Conservation (phyloP, 2,329 filamentous ascomycete species). For the Fusarium brachygibbosum region DNA sequence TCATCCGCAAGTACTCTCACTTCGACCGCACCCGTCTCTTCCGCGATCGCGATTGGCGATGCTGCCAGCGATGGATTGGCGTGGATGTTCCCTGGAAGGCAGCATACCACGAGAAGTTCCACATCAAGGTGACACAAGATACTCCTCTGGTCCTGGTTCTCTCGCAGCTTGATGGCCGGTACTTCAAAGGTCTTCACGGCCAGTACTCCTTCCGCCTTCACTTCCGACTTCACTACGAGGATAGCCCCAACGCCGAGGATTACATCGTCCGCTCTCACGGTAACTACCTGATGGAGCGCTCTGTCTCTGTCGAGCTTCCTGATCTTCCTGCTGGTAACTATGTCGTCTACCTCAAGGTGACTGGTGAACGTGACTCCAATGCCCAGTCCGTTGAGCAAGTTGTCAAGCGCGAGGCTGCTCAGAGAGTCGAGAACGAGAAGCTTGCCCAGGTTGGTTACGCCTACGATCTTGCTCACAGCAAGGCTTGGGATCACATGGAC, state of each 20-base stretch:
- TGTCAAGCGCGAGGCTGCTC: conserved; percentile 64
- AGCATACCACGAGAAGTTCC: conserved; percentile 73
- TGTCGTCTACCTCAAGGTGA: conserved; percentile 68
- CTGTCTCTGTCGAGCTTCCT: conserved; percentile 69
- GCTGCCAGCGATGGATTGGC: conserved; percentile 71
- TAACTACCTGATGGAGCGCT: conserved; percentile 70
- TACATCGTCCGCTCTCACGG: conserved; percentile 72
- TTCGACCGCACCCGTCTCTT: conserved; percentile 75
- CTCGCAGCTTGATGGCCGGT: conserved; percentile 72
- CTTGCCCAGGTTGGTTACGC: conserved; percentile 69
- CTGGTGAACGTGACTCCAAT: conserved; percentile 61
- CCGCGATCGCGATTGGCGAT: conserved; percentile 68
- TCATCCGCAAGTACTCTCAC: conserved; percentile 72
- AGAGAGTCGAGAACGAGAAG: conserved; percentile 68
- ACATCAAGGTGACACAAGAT: conserved; percentile 67
- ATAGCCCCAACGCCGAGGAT: conserved; percentile 66
- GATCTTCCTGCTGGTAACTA: conserved; percentile 70
- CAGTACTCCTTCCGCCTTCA: conserved; percentile 67
- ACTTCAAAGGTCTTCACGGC: conserved; percentile 72
- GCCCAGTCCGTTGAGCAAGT: conserved; percentile 67
- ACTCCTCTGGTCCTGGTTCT: conserved; percentile 71
- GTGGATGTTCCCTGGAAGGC: conserved; percentile 73
- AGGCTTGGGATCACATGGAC: conserved; percentile 65
- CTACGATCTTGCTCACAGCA: conserved; percentile 72
- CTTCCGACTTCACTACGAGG: conserved; percentile 64